A percentile compares a stretch with the other conserved stretches of the same genome.
phyloP scores from a whole-genome alignment of 257 asterid genomes.

The Solanum appendiculatum region DNA sequence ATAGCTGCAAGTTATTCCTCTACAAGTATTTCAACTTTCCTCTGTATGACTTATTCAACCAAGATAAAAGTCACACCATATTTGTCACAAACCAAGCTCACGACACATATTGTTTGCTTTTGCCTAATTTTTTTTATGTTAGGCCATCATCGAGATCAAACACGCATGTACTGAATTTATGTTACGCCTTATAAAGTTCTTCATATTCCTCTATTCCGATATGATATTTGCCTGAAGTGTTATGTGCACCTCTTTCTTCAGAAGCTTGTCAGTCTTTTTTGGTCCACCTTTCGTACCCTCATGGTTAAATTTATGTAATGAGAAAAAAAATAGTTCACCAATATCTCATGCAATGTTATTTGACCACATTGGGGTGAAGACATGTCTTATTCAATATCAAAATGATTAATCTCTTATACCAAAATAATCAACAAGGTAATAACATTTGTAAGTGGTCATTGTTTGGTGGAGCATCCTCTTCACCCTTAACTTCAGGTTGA shows the following conservation, averaged over 20 bases:
- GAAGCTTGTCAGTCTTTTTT: neutral
- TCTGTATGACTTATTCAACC: neutral
- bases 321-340: neutral
- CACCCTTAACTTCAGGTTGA: neutral
- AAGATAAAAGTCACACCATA: no score
- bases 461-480: constrained; percentile 4
- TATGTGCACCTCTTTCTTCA: neutral
- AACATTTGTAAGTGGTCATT: neutral
- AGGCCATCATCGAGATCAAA: neutral
- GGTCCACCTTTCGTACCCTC: neutral
- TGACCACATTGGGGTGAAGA: neutral
- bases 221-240: neutral
- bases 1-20: neutral
- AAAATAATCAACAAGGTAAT: neutral
- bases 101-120: neutral
- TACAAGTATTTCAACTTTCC: neutral
- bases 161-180: no score
- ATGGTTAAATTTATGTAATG: neutral
- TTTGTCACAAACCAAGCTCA: neutral
- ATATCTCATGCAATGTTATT: neutral
- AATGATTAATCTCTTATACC: neutral
- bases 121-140: neutral
- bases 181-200: neutral
- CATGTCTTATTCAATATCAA: neutral
- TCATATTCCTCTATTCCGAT: neutral